These are phyloP conservation scores for Lachancea dasiensis DNA, from an alignment of 805 yeast species.

Conservation along the genomic window DNA sequence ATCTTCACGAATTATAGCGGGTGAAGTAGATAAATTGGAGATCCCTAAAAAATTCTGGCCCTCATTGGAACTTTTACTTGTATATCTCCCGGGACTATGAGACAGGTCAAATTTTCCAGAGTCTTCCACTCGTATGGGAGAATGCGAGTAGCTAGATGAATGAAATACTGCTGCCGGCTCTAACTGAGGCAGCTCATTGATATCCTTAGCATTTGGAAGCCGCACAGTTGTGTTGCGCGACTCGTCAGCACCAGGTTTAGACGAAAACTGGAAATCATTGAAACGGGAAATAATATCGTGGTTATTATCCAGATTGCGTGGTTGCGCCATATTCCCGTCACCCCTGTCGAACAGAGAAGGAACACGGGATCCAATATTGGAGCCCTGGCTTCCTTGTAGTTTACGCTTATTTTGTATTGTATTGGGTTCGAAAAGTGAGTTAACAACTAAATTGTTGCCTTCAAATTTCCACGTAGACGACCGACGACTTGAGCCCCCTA, in stretches of 20 bases:
- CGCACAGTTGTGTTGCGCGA: background rate
- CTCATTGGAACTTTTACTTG: background rate
- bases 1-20: background rate
- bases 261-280: slow-evolving; percentile 3
- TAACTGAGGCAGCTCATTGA: background rate
- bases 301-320: background rate
- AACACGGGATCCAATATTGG: background rate
- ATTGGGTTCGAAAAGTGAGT: slow-evolving; percentile 9
- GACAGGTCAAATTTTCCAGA: slow-evolving; percentile 5
- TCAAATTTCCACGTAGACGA: slow-evolving; percentile 12
- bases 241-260: background rate
- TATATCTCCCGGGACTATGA: background rate
- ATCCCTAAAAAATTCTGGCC: background rate
- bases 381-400: too few relatives aligned
- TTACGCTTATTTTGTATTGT: too few relatives aligned
- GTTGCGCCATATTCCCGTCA: background rate
- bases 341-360: slow-evolving; percentile 3
- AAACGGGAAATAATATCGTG: slow-evolving; percentile 8
- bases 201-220: background rate
- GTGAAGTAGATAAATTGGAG: background rate
- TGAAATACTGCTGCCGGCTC: slow-evolving; percentile 5
- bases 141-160: background rate
- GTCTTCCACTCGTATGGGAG: slow-evolving; percentile 4
- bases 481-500: slow-evolving; percentile 1
- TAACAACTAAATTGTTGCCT: slow-evolving; percentile 9